These are phyloP conservation scores for Aspergillus pseudoterreus DNA, from an alignment of 2,329 filamentous ascomycete species.

Conservation along the genomic window DNA sequence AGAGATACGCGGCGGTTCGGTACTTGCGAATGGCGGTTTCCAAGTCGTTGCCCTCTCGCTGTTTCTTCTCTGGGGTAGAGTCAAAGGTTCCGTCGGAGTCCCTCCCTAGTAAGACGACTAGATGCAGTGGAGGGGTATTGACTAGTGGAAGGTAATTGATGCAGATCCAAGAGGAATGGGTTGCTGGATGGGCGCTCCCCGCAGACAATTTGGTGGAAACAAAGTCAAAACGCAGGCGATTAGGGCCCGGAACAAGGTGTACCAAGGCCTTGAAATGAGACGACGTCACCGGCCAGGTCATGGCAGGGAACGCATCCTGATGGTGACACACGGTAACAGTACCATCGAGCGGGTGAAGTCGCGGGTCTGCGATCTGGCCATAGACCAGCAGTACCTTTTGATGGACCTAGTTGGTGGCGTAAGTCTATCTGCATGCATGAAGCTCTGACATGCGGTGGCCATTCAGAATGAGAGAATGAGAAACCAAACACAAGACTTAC, in stretches of 20 bases:
- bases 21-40: constrained; percentile 84
- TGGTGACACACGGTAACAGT: constrained; percentile 73
- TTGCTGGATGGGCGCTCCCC: constrained; percentile 55
- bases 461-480: neutral
- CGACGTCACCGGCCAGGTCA: constrained; percentile 80
- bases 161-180: constrained; percentile 75
- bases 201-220: constrained; percentile 74
- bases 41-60: constrained; percentile 77
- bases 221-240: constrained; percentile 85
- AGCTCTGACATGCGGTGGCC: neutral
- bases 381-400: constrained; percentile 83
- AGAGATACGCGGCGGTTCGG: constrained; percentile 90
- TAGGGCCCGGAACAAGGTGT: constrained; percentile 86
- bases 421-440: constrained; percentile 2
- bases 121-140: constrained; percentile 76
- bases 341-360: constrained; percentile 69
- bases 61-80: constrained; percentile 68
- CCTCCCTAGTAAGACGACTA: constrained; percentile 81
- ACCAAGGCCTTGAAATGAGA: constrained; percentile 90
- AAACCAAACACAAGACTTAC: constrained; percentile 50
- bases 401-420: constrained; percentile 61
- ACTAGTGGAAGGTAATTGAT: constrained; percentile 82
- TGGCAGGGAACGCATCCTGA: constrained; percentile 79
- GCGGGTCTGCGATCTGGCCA: constrained; percentile 73
- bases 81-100: constrained; percentile 87